Evolutionary conservation across 202 grass and related monocot genomes (phyloP).

Genomic region (Musa balbisiana): DNA sequence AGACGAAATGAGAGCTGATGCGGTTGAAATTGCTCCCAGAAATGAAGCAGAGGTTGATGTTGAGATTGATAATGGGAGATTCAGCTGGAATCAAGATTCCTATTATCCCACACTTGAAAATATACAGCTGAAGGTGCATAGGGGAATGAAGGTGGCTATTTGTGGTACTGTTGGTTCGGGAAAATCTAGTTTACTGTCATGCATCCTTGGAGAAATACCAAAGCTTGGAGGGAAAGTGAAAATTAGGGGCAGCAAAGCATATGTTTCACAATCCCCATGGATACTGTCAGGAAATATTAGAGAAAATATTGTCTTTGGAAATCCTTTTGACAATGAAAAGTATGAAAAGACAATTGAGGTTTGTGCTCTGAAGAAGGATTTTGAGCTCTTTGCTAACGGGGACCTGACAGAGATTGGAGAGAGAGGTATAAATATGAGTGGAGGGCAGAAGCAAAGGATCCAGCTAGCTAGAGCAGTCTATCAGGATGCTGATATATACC

Average conservation of each 20-base stretch:
- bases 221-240: slow-evolving; percentile 58
- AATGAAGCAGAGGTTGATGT: slow-evolving; percentile 45
- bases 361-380: slow-evolving; percentile 70
- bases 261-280: slow-evolving; percentile 95
- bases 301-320: slow-evolving; percentile 97
- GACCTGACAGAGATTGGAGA: slow-evolving; percentile 98
- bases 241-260: slow-evolving; percentile 75
- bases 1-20: slow-evolving; percentile 71
- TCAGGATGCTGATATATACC: slow-evolving; percentile 79
- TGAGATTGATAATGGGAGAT: slow-evolving; percentile 66
- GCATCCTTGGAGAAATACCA: slow-evolving; percentile 93
- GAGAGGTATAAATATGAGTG: slow-evolving; percentile 99
- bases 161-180: slow-evolving; percentile 91
- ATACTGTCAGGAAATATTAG: slow-evolving; percentile 92
- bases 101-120: slow-evolving; percentile 55
- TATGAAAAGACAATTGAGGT: slow-evolving; percentile 76
- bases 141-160: slow-evolving; percentile 95
- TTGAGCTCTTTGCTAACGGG: slow-evolving; percentile 87
- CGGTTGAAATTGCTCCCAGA: slow-evolving; percentile 50
- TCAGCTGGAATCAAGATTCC: slow-evolving; percentile 67
- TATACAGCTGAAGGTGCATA: slow-evolving; percentile 60
- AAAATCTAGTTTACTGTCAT: slow-evolving; percentile 88
- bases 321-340: slow-evolving; percentile 54
- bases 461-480: slow-evolving; percentile 91
- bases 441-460: slow-evolving; percentile 94